Percentiles rank a stretch among this genome's conserved stretches.
phyloP scores from a whole-genome alignment of 169 alveolate species.

The Pseudocohnilembus persalinus region DNA sequence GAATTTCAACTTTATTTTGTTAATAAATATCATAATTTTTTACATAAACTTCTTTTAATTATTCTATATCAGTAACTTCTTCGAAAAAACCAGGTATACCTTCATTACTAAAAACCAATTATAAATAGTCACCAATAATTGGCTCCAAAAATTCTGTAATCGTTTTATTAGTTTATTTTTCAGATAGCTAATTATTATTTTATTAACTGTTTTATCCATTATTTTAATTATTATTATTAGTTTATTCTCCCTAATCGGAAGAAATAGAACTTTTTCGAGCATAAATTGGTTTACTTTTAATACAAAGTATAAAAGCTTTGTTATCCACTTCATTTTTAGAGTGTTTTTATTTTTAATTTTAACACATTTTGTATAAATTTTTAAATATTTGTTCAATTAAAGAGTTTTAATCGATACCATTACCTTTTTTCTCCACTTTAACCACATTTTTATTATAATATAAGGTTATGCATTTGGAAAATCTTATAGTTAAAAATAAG shows the following conservation, averaged over 20 bases:
- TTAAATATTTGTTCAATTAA: constrained; percentile 1
- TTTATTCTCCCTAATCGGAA: no score
- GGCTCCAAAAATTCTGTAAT: constrained; percentile 45
- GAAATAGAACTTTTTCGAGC: constrained; percentile 11
- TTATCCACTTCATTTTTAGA: neutral
- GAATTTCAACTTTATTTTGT: neutral
- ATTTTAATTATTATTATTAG: no score
- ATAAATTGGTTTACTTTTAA: neutral
- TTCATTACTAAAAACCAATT: constrained; percentile 24
- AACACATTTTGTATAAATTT: constrained; percentile 7
- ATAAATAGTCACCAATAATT: constrained; percentile 21
- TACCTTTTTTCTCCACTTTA: constrained; percentile 1
- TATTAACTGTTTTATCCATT: neutral
- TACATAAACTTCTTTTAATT: neutral
- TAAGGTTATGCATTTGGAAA: constrained; percentile 34
- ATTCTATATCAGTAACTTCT: constrained; percentile 17
- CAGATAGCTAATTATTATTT: neutral
- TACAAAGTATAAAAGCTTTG: constrained; percentile 8
- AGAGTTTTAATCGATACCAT: neutral
- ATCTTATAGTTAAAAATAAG: constrained; percentile 40
- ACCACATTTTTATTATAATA: constrained; percentile 35
- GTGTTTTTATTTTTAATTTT: constrained; percentile 3
- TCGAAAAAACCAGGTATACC: constrained; percentile 31
- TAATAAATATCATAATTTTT: neutral
- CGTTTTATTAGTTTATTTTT: neutral